Conservation (phyloP, 352 stramenopile species). For the Globisporangium paroecandrum region DNA sequence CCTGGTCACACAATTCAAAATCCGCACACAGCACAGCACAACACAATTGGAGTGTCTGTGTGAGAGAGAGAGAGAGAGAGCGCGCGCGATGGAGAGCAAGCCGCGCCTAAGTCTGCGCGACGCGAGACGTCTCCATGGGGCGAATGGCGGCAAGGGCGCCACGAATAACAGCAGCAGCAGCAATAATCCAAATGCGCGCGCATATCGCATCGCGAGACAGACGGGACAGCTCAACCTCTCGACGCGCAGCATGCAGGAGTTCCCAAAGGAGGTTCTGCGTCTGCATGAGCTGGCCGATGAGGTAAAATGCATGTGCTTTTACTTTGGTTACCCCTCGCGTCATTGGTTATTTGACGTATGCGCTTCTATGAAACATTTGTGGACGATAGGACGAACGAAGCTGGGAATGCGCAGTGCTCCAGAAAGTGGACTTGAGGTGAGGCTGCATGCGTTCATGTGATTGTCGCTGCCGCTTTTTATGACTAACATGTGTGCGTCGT, state of each 20-base stretch:
- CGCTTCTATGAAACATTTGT: not conserved
- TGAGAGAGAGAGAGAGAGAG: not conserved
- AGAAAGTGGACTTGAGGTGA: slow-evolving; percentile 73
- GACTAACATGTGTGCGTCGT: not conserved
- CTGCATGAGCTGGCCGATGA: slow-evolving; percentile 60
- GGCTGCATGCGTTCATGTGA: not conserved
- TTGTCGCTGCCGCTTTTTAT: not conserved
- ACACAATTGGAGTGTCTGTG: not conserved
- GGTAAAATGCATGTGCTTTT: slow-evolving; percentile 16
- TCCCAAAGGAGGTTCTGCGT: slow-evolving; percentile 58
- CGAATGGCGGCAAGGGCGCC: slow-evolving; percentile 1
- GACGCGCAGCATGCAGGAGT: slow-evolving; percentile 41
- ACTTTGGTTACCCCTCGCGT: not conserved
- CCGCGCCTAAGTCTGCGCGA: slow-evolving; percentile 40
- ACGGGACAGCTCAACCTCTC: slow-evolving; percentile 63
- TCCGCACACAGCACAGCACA: not conserved
- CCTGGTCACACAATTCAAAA: slow-evolving; percentile 9
- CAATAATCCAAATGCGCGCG: slow-evolving; percentile 26
- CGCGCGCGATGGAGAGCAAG: slow-evolving; percentile 28
- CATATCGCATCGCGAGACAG: slow-evolving; percentile 53
- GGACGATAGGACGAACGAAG: slow-evolving; percentile 48
- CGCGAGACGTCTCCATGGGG: slow-evolving; percentile 30
- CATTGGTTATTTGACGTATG: not conserved
- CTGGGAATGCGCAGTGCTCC: slow-evolving; percentile 66
- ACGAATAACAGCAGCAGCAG: slow-evolving; percentile 14